phyloP scores from a whole-genome alignment of 495 filamentous ascomycete genomes.

The Pyronema omphalodes region DNA sequence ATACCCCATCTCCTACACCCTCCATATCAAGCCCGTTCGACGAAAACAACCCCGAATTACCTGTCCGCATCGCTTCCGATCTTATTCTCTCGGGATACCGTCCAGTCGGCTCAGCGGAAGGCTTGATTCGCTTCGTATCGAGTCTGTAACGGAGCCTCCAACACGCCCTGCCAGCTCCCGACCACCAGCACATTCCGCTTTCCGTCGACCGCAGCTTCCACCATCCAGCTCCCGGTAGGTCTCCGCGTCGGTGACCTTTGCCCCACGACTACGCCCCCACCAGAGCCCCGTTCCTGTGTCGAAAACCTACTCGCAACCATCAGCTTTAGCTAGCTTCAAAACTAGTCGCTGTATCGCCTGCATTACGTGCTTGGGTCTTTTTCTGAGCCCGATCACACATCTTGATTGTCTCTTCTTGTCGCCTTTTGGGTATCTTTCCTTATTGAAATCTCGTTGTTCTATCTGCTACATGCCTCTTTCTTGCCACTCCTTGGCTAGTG shows the following conservation, averaged over 20 bases:
- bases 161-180: too few relatives aligned
- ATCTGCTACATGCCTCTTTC: too few relatives aligned
- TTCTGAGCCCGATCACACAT: background rate
- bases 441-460: too few relatives aligned
- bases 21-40: background rate
- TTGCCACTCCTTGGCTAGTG: conserved; percentile 21
- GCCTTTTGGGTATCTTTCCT: background rate
- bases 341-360: too few relatives aligned
- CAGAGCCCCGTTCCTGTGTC: too few relatives aligned
- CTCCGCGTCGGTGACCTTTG: too few relatives aligned
- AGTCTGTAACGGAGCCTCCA: too few relatives aligned
- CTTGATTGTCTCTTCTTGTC: background rate
- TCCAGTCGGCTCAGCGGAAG: background rate
- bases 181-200: too few relatives aligned
- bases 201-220: too few relatives aligned
- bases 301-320: background rate
- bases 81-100: background rate
- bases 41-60: background rate
- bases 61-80: background rate
- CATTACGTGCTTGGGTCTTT: too few relatives aligned
- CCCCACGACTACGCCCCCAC: too few relatives aligned
- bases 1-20: conserved; percentile 1
- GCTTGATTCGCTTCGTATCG: background rate
- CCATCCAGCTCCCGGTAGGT: too few relatives aligned
- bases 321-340: background rate